These are phyloP conservation scores for Venturia aucupariae DNA, from an alignment of 2,329 filamentous ascomycete genomes.

Conservation along the genomic window DNA sequence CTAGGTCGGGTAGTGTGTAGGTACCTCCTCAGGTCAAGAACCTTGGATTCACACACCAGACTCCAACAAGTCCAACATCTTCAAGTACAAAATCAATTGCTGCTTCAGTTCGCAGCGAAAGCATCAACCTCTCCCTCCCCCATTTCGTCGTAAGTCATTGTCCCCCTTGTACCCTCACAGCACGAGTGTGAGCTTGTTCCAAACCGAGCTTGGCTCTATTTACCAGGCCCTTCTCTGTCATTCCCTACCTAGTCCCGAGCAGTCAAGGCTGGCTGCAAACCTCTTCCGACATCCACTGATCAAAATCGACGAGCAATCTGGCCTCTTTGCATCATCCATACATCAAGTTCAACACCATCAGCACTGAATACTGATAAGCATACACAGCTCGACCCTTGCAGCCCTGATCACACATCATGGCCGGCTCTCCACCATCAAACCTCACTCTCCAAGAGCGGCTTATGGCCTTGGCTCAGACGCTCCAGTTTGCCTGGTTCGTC, in stretches of 20 bases:
- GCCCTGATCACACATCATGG: conserved; percentile 8
- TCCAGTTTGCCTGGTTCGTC: conserved; percentile 67
- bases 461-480: conserved; percentile 69
- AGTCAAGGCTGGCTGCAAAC: background rate
- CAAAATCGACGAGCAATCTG: background rate
- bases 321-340: background rate
- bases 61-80: background rate
- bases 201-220: background rate
- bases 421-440: conserved; percentile 56
- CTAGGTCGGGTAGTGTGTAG: too few relatives aligned
- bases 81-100: background rate
- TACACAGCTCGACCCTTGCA: background rate
- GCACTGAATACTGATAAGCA: background rate
- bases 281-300: background rate
- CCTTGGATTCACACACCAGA: too few relatives aligned
- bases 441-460: conserved; percentile 64
- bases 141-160: background rate
- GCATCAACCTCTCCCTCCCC: background rate
- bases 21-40: too few relatives aligned
- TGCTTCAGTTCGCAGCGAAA: background rate
- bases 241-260: background rate
- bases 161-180: background rate
- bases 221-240: background rate
- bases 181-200: background rate
- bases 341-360: background rate